Percentiles rank a stretch among this genome's conserved stretches.
Conservation (phyloP, 2,329 filamentous ascomycete genomes). For the Ascochyta pisi region DNA sequence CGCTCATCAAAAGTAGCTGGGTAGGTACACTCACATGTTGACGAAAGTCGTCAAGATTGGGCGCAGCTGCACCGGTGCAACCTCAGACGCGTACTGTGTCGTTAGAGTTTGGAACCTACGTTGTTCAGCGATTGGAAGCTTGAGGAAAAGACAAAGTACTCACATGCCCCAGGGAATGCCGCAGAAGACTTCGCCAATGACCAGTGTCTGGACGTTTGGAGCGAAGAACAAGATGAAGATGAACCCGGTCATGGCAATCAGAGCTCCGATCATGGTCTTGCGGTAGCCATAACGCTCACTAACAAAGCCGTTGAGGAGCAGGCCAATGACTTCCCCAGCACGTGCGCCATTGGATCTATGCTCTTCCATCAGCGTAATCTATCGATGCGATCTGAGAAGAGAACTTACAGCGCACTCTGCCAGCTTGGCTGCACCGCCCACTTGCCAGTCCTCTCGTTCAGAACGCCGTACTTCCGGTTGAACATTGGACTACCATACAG, state of each 20-base stretch:
- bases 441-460: slow-evolving; percentile 44
- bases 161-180: slow-evolving; percentile 54
- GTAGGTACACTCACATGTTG: slow-evolving; percentile 59
- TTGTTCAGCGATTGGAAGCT: not conserved
- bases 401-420: slow-evolving; percentile 52
- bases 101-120: slow-evolving; percentile 52
- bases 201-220: slow-evolving; percentile 49
- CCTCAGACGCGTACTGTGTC: slow-evolving; percentile 60
- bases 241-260: slow-evolving; percentile 50
- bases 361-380: not conserved
- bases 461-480: slow-evolving; percentile 52
- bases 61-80: slow-evolving; percentile 72
- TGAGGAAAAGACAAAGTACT: not conserved
- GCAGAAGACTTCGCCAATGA: slow-evolving; percentile 54
- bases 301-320: slow-evolving; percentile 54
- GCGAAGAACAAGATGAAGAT: slow-evolving; percentile 57
- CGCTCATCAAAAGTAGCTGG: too few species aligned
- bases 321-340: slow-evolving; percentile 52
- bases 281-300: slow-evolving; percentile 54
- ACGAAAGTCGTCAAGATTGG: slow-evolving; percentile 66
- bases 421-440: slow-evolving; percentile 51
- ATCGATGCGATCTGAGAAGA: too few species aligned
- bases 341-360: slow-evolving; percentile 51
- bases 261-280: slow-evolving; percentile 51
- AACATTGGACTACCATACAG: slow-evolving; percentile 64